Evolutionary conservation across 768 basidiomycete species (phyloP), one percentile per base, ranked within the genome.

Genomic region (Guyanaporus albipodus): DNA sequence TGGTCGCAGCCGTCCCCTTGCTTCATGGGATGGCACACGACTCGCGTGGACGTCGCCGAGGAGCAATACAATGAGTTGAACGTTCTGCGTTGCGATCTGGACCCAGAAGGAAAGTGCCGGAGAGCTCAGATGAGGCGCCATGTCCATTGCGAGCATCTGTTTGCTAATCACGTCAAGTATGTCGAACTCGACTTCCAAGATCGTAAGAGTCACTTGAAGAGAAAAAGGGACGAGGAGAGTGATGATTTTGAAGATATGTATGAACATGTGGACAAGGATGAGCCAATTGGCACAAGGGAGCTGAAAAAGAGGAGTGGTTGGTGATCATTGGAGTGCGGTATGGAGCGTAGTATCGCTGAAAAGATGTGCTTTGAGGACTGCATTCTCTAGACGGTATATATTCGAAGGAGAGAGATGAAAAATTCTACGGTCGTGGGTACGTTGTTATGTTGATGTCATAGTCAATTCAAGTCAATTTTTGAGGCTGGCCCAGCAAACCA

Each of bases 11-110:
- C 48, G 8, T 38, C 3, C n/a, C 31, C 43, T 3, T 49, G 48
- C 37, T 46, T 37, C 6, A 9, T 34, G 9, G 37, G 43, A 4
- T 38, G 44, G 48, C 48, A 49, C 31, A 38, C 43, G 43, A 38
- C 37, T 6, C 15, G 34, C 2, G 37, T 18, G 24, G 19, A 3
- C 8, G 31, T n/a, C 1, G 35, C 46, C 37, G 29, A 38, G 23
- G 24, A 17, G 26, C 29, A 33, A 10, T 49, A 49, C 15, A 46
- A 46, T 28, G 37, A 37, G 6, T 2, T 49, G 21, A 49, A 39
- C 21, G 5, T 47, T 4, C 31, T 49, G 12, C 44, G 44, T 8
- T 49, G 48, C 21, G 21, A 46, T 35, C 12, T 7, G 9, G 38
- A 19, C 17, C 17, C 18, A 10, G 35, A n/a, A 29, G 23, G 31